Evolutionary conservation across 495 filamentous ascomycete genomes (phyloP).

Genomic region (Aspergillus steynii): DNA sequence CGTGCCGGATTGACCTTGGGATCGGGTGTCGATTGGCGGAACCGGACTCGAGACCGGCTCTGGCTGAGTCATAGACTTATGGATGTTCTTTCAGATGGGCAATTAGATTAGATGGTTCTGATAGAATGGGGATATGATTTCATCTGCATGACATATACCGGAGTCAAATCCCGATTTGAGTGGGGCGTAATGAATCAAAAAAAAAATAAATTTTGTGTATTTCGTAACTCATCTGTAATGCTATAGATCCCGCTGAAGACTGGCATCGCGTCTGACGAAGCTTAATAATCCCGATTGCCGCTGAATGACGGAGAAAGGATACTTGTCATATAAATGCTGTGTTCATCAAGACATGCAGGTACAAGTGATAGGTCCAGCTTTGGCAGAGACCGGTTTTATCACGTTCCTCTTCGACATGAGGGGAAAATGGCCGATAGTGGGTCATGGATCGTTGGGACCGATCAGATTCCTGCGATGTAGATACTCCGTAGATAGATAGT

Average conservation of each 20-base stretch:
- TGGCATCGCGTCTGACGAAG: background rate
- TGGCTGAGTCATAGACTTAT: background rate
- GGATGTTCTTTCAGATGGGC: background rate
- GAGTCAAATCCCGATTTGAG: background rate
- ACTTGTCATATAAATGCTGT: too few species aligned
- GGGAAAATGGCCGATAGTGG: slow-evolving; percentile 9
- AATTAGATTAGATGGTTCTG: background rate
- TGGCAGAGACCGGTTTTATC: background rate
- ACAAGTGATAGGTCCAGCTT: background rate
- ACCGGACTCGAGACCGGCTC: background rate
- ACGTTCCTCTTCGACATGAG: background rate
- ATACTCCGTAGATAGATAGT: background rate
- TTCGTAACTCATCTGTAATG: background rate
- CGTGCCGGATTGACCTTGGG: background rate
- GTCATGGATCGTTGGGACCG: background rate
- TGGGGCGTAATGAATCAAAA: background rate
- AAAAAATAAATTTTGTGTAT: background rate
- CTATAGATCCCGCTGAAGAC: background rate
- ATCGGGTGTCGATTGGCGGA: background rate
- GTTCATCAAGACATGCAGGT: background rate
- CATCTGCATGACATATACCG: background rate
- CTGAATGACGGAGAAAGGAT: background rate
- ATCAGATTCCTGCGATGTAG: background rate
- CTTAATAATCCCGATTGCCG: background rate
- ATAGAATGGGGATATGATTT: background rate